phyloP scores from a whole-genome alignment of 176 grass and related monocot genomes.

The Carex littledalei region DNA sequence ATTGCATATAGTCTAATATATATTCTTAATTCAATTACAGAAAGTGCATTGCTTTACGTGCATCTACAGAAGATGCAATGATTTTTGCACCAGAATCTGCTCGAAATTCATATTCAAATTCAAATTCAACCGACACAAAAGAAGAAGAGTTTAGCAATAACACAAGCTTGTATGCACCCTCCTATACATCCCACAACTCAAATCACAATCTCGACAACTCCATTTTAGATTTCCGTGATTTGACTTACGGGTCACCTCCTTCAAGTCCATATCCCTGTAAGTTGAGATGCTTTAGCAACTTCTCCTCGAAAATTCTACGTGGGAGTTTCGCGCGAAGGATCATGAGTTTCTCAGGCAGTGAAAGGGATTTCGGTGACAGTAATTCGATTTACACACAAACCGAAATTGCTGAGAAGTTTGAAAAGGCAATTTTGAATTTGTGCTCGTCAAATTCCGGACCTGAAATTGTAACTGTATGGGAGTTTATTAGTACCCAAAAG shows the following conservation, averaged over 20 bases:
- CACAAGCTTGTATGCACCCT: conserved; percentile 35
- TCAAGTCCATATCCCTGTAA: conserved; percentile 5
- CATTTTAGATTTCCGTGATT: conserved; percentile 46
- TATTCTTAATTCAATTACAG: conserved; percentile 22
- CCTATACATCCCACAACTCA: conserved; percentile 52
- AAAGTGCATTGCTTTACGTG: conserved; percentile 49
- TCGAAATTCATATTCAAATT: conserved; percentile 22
- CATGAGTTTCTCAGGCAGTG: conserved; percentile 58
- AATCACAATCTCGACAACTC: conserved; percentile 51
- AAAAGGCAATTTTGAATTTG: conserved; percentile 72
- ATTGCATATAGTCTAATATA: not conserved
- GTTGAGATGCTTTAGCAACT: conserved; percentile 85
- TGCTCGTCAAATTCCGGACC: conserved; percentile 55
- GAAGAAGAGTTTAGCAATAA: conserved; percentile 15
- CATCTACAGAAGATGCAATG: conserved; percentile 46
- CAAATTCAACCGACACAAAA: conserved; percentile 1
- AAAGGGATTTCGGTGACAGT: conserved; percentile 58
- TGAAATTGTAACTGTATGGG: conserved; percentile 77
- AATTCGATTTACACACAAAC: conserved; percentile 63
- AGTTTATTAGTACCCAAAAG: conserved; percentile 57
- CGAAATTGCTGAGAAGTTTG: conserved; percentile 68
- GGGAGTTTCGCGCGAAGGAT: conserved; percentile 62
- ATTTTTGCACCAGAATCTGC: conserved; percentile 56
- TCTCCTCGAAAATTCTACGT: conserved; percentile 68
- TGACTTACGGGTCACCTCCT: not conserved